phyloP scores from a whole-genome alignment of 768 basidiomycete species.

The Sutorius australiensis region DNA sequence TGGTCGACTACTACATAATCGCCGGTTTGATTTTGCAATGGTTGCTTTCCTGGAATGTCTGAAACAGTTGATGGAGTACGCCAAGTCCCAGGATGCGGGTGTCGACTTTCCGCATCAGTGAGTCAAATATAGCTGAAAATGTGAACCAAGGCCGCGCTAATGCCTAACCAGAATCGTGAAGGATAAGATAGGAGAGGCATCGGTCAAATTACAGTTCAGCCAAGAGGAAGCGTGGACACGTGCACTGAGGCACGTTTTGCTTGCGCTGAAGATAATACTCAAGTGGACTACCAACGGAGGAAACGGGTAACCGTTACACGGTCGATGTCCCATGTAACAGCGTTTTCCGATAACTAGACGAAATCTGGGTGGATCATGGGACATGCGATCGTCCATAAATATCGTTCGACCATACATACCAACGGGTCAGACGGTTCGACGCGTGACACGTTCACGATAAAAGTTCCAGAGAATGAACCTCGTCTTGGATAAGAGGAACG shows the following conservation, averaged over 20 bases:
- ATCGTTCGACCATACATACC: background rate
- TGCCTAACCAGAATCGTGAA: slow-evolving; percentile 62
- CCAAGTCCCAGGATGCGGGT: slow-evolving; percentile 64
- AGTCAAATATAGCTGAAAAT: slow-evolving; percentile 32
- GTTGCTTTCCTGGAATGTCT: slow-evolving; percentile 94
- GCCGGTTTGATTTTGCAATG: slow-evolving; percentile 95
- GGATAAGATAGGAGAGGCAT: slow-evolving; percentile 94
- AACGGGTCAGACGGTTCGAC: background rate
- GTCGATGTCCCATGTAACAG: background rate
- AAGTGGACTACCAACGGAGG: slow-evolving; percentile 82
- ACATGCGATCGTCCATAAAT: background rate
- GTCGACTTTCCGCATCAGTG: slow-evolving; percentile 87
- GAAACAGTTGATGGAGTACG: slow-evolving; percentile 85
- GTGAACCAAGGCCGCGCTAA: background rate
- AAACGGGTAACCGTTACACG: slow-evolving; percentile 36
- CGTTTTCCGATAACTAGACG: background rate
- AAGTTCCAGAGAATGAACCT: background rate
- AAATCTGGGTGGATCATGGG: background rate
- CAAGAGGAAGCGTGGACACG: slow-evolving; percentile 97
- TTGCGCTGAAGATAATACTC: slow-evolving; percentile 83
- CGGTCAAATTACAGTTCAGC: slow-evolving; percentile 90
- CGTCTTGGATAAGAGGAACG: background rate
- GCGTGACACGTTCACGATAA: background rate
- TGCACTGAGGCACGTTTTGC: slow-evolving; percentile 84
- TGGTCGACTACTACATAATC: slow-evolving; percentile 86